Evolutionary conservation across 2,329 filamentous ascomycete species (phyloP), one percentile per base, ranked within the genome.

Genomic region (Ophiocordyceps camponoti-leonardi): DNA sequence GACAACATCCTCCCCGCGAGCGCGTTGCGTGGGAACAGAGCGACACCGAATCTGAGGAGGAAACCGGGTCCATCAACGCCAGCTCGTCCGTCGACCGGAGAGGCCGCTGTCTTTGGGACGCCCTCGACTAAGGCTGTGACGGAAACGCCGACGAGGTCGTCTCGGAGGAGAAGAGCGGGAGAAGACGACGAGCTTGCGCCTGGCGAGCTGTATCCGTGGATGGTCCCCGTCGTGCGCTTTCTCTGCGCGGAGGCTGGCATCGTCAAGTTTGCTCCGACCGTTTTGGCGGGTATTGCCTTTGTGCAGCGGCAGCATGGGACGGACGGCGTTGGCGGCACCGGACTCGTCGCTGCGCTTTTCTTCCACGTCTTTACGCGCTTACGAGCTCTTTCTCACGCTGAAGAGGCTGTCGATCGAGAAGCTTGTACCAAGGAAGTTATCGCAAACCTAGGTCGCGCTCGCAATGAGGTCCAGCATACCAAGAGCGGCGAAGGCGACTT

Each of bases 281-380:
- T 93, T 0, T 75, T 85, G 43, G 81, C 84, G 0, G 86, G 84
- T 1, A 71, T 87, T 44, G 81, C 82, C 67, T 63, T 66, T 18
- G 70, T 76, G 18, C 35, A 39, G 35, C 35, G n/a, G 35, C 35
- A 39, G 35, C 58, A 55, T 23, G 61, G 59, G 61, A 66, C 46
- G 72, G 71, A 72, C 57, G 70, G 7, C 56, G 66, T 42, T 58
- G 61, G 39, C 66, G 50, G 73, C 1, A 66, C 73, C 1, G 67
- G 72, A 0, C 59, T 85, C 16, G 63, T 83, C 2, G 75, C 73
- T 0, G 75, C 74, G 0, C 56, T 84, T 0, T 77, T 73, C 51
- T 72, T 79, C 50, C 76, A 77, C 52, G 75, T 81, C 2, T 64
- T 71, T 5, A 66, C 71, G 35, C 67, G 72, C 23, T 58, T 76